phyloP scores from a whole-genome alignment of 2,329 filamentous ascomycete genomes.

The Talaromyces albobiverticillius region DNA sequence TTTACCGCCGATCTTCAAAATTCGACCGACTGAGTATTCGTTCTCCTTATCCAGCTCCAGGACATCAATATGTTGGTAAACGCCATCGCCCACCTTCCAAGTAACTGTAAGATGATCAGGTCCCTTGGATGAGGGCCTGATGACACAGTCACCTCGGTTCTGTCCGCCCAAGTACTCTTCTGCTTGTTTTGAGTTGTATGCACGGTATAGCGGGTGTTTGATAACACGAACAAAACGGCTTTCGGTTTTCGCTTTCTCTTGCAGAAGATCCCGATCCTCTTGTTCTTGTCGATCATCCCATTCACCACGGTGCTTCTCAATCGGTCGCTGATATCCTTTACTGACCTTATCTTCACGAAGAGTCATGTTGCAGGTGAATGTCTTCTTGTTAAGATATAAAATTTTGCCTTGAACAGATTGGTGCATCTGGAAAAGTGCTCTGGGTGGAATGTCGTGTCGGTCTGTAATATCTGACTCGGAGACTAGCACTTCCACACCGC shows the following conservation, averaged over 20 bases:
- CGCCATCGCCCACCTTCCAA: slow-evolving; percentile 93
- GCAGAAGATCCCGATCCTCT: slow-evolving; percentile 75
- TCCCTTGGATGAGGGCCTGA: slow-evolving; percentile 91
- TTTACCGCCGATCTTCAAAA: slow-evolving; percentile 80
- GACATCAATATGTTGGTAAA: slow-evolving; percentile 98
- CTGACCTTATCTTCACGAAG: slow-evolving; percentile 78
- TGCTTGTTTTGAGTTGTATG: slow-evolving; percentile 87
- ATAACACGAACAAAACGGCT: slow-evolving; percentile 90
- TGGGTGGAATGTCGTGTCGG: slow-evolving; percentile 63
- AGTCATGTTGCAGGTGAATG: slow-evolving; percentile 78
- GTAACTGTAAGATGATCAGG: slow-evolving; percentile 93
- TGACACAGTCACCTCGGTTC: slow-evolving; percentile 83
- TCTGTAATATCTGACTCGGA: slow-evolving; percentile 79
- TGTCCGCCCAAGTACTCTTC: slow-evolving; percentile 90
- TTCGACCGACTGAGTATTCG: slow-evolving; percentile 87
- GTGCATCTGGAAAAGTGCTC: slow-evolving; percentile 70
- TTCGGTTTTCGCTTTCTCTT: slow-evolving; percentile 80
- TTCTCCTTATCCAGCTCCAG: slow-evolving; percentile 96
- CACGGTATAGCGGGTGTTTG: slow-evolving; percentile 93
- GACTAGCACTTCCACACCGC: slow-evolving; percentile 85
- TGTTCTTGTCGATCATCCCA: slow-evolving; percentile 86
- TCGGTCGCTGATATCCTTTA: slow-evolving; percentile 65
- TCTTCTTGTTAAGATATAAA: slow-evolving; percentile 79
- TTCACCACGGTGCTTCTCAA: slow-evolving; percentile 72
- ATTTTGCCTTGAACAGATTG: slow-evolving; percentile 89